Evolutionary conservation across 257 asterid species (phyloP), one percentile per base, ranked within the genome.

Genomic region (Solanum appendiculatum): DNA sequence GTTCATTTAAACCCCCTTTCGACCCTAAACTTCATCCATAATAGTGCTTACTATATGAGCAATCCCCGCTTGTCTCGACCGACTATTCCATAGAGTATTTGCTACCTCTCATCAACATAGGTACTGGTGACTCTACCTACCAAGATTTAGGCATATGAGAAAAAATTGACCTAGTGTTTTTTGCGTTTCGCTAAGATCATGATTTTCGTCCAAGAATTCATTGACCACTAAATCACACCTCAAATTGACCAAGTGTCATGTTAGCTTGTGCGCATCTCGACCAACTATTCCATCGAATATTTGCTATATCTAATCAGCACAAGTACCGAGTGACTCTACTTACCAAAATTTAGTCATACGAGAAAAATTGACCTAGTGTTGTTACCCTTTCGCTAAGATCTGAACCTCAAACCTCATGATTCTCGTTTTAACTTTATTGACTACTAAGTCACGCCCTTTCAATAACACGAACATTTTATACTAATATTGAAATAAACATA

Each of bases 251-350:
- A n/a, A n/a, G 21, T 27, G 20, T 12, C 5, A 2, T 13, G 20
- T 27, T 66, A 66, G 73, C 20, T 27, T 27, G 2, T 66, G 73
- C 0, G 5, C 73, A 27, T 64, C 36, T 66, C 21, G 9, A 66
- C 0, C 0, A 0, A 66, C 5, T 66, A 66, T 66, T 66, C 0
- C 36, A 13, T 27, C 12, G 11, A 29, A 1, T 15, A 29, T 29
- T 29, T 29, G 3, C 9, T 14, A 7, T 0, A 6, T 68, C 6
- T 68, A 23, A 29, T 60, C 12, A 29, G 0, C 23, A 68, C 6
- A 68, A 0, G 3, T 68, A 68, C 0, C 13, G 0, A 1, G 3
- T 68, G n/a, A 7, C 23, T 68, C 9, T 29, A 68, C n/a, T 9
- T 68, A 29, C 2, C 6, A 29, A 29, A 4, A 68, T 68, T 29